Evolutionary conservation across 2,329 filamentous ascomycete genomes (phyloP).

Genomic region (Beauveria pseudobassiana): DNA sequence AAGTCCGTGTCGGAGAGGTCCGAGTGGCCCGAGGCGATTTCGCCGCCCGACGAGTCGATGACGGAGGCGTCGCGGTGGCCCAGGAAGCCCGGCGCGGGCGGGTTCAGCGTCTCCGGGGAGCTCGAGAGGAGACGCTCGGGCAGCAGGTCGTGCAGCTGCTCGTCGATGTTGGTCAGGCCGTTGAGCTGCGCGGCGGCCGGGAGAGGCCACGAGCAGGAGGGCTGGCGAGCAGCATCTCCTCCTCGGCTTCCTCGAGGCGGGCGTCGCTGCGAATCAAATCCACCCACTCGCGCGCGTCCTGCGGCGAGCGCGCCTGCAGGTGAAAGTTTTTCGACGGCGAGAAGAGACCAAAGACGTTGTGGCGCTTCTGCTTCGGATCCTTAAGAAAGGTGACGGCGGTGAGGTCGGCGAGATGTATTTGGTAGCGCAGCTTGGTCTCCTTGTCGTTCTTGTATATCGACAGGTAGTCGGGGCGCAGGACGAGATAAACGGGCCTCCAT

Average conservation of each 20-base stretch:
- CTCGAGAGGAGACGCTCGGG: conserved; percentile 44
- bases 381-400: conserved; percentile 85
- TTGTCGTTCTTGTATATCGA: conserved; percentile 91
- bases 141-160: conserved; percentile 20
- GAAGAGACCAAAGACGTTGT: conserved; percentile 87
- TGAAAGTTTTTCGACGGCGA: conserved; percentile 88
- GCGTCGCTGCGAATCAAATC: conserved; percentile 70
- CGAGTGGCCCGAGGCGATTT: conserved; percentile 66
- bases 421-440: conserved; percentile 81
- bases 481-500: conserved; percentile 86
- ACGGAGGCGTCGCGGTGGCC: conserved; percentile 49
- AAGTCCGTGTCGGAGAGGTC: conserved; percentile 71
- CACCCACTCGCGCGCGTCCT: conserved; percentile 83
- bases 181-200: conserved; percentile 17
- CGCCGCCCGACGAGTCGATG: conserved; percentile 55
- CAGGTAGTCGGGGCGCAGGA: conserved; percentile 81
- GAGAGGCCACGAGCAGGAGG: conserved; percentile 47
- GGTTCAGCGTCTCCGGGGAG: conserved; percentile 49
- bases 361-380: conserved; percentile 78
- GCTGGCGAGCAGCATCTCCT: conserved; percentile 69
- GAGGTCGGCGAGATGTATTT: conserved; percentile 80
- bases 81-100: conserved; percentile 27
- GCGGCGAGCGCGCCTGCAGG: conserved; percentile 65
- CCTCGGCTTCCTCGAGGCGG: conserved; percentile 80
- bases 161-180: conserved; percentile 14